Percentiles rank a stretch among this genome's conserved stretches.
Conservation (phyloP, 352 stramenopile genomes). For the Globisporangium irregulare region DNA sequence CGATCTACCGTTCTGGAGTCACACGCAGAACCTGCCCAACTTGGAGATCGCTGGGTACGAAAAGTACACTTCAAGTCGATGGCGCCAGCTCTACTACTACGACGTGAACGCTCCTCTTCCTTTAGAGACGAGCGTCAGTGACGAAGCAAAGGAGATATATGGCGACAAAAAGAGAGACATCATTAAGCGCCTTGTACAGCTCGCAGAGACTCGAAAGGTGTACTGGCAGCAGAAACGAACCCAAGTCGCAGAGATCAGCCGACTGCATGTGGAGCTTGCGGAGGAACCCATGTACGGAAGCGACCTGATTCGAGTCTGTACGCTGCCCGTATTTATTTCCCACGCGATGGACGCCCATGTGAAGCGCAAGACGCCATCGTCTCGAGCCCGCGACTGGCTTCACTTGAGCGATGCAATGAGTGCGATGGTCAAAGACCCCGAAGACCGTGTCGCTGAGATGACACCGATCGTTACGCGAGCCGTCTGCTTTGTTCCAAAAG, state of each 20-base stretch:
- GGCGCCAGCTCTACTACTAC: slow-evolving; percentile 45
- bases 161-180: slow-evolving; percentile 42
- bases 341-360: slow-evolving; percentile 67
- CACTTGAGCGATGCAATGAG: slow-evolving; percentile 38
- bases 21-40: slow-evolving; percentile 31
- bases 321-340: slow-evolving; percentile 70
- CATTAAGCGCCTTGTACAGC: slow-evolving; percentile 26
- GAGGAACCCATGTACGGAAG: slow-evolving; percentile 51
- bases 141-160: slow-evolving; percentile 18
- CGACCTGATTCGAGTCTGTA: slow-evolving; percentile 41
- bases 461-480: slow-evolving; percentile 52
- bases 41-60: slow-evolving; percentile 36
- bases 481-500: slow-evolving; percentile 74
- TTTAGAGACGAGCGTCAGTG: slow-evolving; percentile 21
- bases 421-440: slow-evolving; percentile 42
- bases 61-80: slow-evolving; percentile 27
- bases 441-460: slow-evolving; percentile 42
- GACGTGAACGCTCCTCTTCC: slow-evolving; percentile 36
- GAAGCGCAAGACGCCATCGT: slow-evolving; percentile 14
- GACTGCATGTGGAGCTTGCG: slow-evolving; percentile 26
- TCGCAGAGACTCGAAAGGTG: slow-evolving; percentile 24
- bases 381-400: slow-evolving; percentile 16
- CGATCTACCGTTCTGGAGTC: slow-evolving; percentile 38
- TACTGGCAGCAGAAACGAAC: slow-evolving; percentile 46
- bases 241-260: slow-evolving; percentile 25